These are phyloP conservation scores for Naumovozyma castellii DNA, from an alignment of 805 yeast genomes.

Conservation along the genomic window DNA sequence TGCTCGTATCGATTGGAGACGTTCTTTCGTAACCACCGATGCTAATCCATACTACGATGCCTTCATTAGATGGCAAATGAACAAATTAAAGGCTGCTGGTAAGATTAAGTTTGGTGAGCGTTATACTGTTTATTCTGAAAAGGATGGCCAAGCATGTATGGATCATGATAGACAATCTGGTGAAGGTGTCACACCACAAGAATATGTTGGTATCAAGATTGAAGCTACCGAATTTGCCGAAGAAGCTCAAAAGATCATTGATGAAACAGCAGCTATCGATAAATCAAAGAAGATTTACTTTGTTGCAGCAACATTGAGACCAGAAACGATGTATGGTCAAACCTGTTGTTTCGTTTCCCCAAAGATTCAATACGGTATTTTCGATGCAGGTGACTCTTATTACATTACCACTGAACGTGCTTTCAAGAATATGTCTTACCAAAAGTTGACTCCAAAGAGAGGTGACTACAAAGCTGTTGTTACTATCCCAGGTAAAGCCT, in stretches of 20 bases:
- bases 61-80: constrained; percentile 94
- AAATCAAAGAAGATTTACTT: constrained; percentile 59
- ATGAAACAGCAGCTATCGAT: constrained; percentile 29
- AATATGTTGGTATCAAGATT: constrained; percentile 89
- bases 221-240: constrained; percentile 49
- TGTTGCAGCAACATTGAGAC: constrained; percentile 95
- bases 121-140: constrained; percentile 92
- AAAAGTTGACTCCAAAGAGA: constrained; percentile 81
- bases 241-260: constrained; percentile 32
- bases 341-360: constrained; percentile 97
- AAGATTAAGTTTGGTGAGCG: constrained; percentile 97
- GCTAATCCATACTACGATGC: constrained; percentile 91
- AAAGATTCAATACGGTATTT: constrained; percentile 83
- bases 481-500: constrained; percentile 54
- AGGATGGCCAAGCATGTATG: constrained; percentile 99
- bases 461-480: constrained; percentile 61
- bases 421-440: constrained; percentile 94
- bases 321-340: constrained; percentile 98
- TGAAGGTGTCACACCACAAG: constrained; percentile 95
- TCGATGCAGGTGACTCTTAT: constrained; percentile 69
- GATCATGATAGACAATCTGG: constrained; percentile 97
- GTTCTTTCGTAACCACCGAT: constrained; percentile 91
- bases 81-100: constrained; percentile 69
- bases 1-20: constrained; percentile 96
- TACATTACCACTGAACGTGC: constrained; percentile 90